phyloP scores from a whole-genome alignment of 2,329 filamentous ascomycete species.

The Fusarium tricinctum region DNA sequence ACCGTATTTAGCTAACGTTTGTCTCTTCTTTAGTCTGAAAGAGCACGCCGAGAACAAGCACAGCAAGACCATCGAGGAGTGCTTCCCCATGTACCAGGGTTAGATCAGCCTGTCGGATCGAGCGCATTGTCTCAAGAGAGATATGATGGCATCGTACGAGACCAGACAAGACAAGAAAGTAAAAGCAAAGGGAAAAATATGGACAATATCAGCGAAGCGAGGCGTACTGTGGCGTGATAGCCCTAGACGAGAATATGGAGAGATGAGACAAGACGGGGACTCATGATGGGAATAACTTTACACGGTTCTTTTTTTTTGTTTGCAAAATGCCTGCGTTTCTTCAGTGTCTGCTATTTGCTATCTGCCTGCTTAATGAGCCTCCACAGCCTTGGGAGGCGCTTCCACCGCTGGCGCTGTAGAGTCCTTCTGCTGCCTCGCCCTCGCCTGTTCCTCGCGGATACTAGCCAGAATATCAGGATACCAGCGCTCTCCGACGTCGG shows the following conservation, averaged over 20 bases:
- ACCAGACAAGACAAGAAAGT: slow-evolving; percentile 7
- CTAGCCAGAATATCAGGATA: slow-evolving; percentile 74
- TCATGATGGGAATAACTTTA: slow-evolving; percentile 41
- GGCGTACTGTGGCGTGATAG: slow-evolving; percentile 41
- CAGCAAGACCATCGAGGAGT: slow-evolving; percentile 77
- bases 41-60: slow-evolving; percentile 84
- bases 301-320: slow-evolving; percentile 41
- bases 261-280: slow-evolving; percentile 21
- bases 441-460: slow-evolving; percentile 71
- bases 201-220: slow-evolving; percentile 41
- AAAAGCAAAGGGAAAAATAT: slow-evolving; percentile 4
- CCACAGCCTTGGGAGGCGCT: slow-evolving; percentile 47
- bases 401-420: slow-evolving; percentile 37
- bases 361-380: slow-evolving; percentile 50
- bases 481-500: slow-evolving; percentile 87
- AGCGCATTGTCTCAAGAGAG: background rate
- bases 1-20: slow-evolving; percentile 25
- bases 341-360: slow-evolving; percentile 8
- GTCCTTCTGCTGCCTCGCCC: slow-evolving; percentile 53
- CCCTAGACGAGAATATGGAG: slow-evolving; percentile 28
- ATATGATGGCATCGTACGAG: slow-evolving; percentile 28
- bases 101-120: slow-evolving; percentile 19
- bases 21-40: slow-evolving; percentile 65
- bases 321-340: slow-evolving; percentile 13
- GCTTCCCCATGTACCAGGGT: slow-evolving; percentile 70